Evolutionary conservation across 179 eudicot genomes (phyloP), one percentile per base, ranked within the genome.

Genomic region (Nepenthes alata): DNA sequence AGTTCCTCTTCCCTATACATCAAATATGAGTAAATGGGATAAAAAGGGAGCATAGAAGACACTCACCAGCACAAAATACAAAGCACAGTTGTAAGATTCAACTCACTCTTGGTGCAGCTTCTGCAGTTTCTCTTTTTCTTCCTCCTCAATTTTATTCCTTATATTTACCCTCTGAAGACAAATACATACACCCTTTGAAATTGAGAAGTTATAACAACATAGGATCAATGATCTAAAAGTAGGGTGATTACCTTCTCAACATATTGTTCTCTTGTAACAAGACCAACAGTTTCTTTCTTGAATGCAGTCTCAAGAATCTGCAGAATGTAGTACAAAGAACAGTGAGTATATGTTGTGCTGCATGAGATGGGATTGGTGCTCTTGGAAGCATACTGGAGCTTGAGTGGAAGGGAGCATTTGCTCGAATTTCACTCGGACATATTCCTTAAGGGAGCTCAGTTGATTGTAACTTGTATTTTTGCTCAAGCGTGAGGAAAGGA

Each of bases 241-340:
- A 13, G 14, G 2, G 8, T 1, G 1, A 52, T 35, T 77, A 88
- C 98, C 98, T 86, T 91, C 78, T 91, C 98, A 59, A 91, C 96
- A 73, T 91, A 91, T 60, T 91, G 81, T 73, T 91, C 98, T 67
- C 91, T 86, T 7, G 95, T 78, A 53, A 91, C 98, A 67, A 91
- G 82, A 65, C 98, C 98, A 63, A 91, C 79, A 3, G 98, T 91
- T 77, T 91, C 98, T 80, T 91, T 91, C 88, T 91, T 91, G 72
- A 91, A 91, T 1, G 98, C 98, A 69, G 91, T 91, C 84, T 91
- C 98, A 0, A 91, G 75, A 75, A 91, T 82, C 97, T 91, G 80
- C 61, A 65, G 15, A 67, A 47, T 16, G 15, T 47, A 68, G 25
- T 25, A 25, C 25, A 25, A 25, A 25, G 25, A 25, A 25, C 25